Percentiles rank a stretch among this genome's conserved stretches.
Evolutionary conservation across 1,284 basidiomycete genomes (phyloP).

Genomic region (Ganoderma boninense): DNA sequence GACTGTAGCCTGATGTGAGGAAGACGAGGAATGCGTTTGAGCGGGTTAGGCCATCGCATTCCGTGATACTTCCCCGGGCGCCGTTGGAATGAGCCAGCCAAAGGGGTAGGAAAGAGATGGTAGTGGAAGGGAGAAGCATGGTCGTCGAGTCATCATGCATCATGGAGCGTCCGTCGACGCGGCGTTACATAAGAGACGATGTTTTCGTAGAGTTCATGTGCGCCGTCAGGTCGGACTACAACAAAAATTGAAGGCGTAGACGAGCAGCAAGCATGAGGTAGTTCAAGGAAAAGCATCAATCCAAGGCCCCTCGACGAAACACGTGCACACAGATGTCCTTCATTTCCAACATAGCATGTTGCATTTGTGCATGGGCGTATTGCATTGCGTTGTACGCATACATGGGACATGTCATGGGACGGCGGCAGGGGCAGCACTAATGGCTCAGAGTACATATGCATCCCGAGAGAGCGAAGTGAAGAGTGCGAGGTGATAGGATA

Average conservation of each 20-base stretch:
- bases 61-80: not conserved
- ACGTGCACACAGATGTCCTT: not conserved
- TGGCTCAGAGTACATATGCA: slow-evolving; percentile 34
- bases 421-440: slow-evolving; percentile 28
- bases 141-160: not conserved
- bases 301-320: not conserved
- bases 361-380: slow-evolving; percentile 26
- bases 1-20: slow-evolving; percentile 15
- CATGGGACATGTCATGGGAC: slow-evolving; percentile 31
- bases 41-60: slow-evolving; percentile 18
- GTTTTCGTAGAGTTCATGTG: not conserved
- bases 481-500: slow-evolving; percentile 25
- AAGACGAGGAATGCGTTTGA: slow-evolving; percentile 11
- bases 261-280: not conserved
- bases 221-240: not conserved
- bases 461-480: slow-evolving; percentile 28
- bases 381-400: slow-evolving; percentile 31
- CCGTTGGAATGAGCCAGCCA: not conserved
- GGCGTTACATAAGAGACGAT: not conserved
- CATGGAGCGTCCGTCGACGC: not conserved
- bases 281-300: not conserved
- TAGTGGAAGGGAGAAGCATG: slow-evolving; percentile 5
- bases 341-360: slow-evolving; percentile 1
- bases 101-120: not conserved
- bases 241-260: not conserved